Conservation (phyloP, 768 basidiomycete genomes). For the Lentinula detonsa region DNA sequence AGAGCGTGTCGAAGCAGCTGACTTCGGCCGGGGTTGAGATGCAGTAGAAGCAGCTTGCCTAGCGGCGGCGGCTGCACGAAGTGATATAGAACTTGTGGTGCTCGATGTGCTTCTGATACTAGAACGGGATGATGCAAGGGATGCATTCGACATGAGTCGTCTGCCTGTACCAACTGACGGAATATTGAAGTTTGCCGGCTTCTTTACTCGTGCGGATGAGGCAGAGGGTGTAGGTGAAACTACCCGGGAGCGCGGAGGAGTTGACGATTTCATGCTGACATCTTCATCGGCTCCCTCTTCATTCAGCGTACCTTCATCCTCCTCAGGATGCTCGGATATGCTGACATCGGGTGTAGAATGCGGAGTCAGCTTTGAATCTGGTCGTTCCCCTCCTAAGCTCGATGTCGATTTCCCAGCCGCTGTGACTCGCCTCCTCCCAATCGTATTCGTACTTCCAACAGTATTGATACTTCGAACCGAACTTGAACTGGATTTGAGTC, state of each 20-base stretch:
- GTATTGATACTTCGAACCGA: conserved; percentile 31
- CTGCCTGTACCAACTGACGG: neutral
- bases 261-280: conserved; percentile 6
- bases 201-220: neutral
- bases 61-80: neutral
- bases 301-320: neutral
- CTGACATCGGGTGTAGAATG: conserved; percentile 6
- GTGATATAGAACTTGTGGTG: conserved; percentile 2
- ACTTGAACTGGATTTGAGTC: conserved; percentile 1
- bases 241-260: conserved; percentile 2
- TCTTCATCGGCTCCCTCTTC: conserved; percentile 10
- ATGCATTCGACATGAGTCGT: neutral
- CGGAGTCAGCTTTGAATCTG: conserved; percentile 73
- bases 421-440: conserved; percentile 16
- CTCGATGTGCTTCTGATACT: conserved; percentile 1
- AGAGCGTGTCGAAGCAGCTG: conserved; percentile 4
- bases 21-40: neutral
- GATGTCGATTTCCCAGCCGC: conserved; percentile 7
- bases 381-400: conserved; percentile 29
- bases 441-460: conserved; percentile 5
- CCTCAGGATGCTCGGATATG: neutral
- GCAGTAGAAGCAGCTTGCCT: neutral
- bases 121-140: neutral
- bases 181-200: neutral
- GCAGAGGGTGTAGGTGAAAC: neutral